These are phyloP conservation scores for Aspergillus caelatus DNA, from an alignment of 2,329 filamentous ascomycete genomes.

Conservation along the genomic window DNA sequence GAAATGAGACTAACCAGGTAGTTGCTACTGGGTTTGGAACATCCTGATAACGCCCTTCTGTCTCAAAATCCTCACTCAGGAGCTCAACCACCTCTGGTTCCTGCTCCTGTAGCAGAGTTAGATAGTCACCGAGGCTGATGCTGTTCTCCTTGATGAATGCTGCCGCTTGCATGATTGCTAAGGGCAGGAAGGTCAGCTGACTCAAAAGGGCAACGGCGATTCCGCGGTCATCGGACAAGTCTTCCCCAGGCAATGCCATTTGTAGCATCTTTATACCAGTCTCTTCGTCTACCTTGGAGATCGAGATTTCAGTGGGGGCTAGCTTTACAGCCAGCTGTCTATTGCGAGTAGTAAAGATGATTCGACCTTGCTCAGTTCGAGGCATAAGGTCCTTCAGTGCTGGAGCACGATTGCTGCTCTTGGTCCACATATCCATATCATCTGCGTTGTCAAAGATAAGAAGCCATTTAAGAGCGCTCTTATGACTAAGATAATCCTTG, in stretches of 20 bases:
- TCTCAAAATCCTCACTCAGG: conserved; percentile 13
- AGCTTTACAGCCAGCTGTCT: conserved; percentile 22
- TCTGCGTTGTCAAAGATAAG: background rate
- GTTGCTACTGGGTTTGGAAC: conserved; percentile 11
- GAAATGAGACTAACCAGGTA: conserved; percentile 18
- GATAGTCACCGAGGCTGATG: conserved; percentile 4
- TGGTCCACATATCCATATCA: background rate
- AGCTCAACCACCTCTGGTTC: conserved; percentile 12
- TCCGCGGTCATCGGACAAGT: conserved; percentile 12
- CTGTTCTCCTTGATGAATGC: conserved; percentile 25
- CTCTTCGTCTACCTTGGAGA: conserved; percentile 20
- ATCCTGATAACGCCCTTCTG: conserved; percentile 13
- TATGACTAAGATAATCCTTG: background rate
- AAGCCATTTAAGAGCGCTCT: background rate
- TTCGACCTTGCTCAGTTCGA: background rate
- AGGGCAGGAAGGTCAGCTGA: conserved; percentile 25
- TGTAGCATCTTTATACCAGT: conserved; percentile 8
- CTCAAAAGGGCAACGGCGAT: conserved; percentile 15
- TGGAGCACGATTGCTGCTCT: background rate
- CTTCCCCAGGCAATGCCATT: background rate
- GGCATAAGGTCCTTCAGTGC: background rate
- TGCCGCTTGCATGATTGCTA: conserved; percentile 34
- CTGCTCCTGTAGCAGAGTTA: conserved; percentile 11
- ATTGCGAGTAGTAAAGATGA: conserved; percentile 33
- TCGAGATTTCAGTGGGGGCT: conserved; percentile 20